These are phyloP conservation scores for Triticum timopheevii DNA, from an alignment of 176 grass and related monocot species.

Conservation along the genomic window DNA sequence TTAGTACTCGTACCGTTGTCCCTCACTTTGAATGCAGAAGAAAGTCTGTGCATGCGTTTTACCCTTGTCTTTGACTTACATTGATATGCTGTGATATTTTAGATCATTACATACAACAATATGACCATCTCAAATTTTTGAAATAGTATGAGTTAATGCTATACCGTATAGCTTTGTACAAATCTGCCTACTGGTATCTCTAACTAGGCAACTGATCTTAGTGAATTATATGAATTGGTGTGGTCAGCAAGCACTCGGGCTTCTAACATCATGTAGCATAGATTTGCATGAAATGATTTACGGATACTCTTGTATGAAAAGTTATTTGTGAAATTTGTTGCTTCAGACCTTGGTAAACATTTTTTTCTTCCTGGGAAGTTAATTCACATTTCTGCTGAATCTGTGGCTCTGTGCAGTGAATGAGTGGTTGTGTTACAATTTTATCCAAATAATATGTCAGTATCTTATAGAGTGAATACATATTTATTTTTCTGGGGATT, in stretches of 20 bases:
- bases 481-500: not conserved
- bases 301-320: not conserved
- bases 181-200: slow-evolving; percentile 10
- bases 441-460: not conserved
- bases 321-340: not conserved
- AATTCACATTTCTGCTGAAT: not conserved
- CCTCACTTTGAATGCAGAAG: not conserved
- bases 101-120: slow-evolving; percentile 1
- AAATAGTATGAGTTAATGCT: not conserved
- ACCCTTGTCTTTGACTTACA: not conserved
- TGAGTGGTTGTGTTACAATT: not conserved
- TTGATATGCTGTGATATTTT: not conserved
- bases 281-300: not conserved
- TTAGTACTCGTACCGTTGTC: slow-evolving; percentile 33
- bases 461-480: not conserved
- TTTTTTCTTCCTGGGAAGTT: not conserved
- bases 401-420: slow-evolving; percentile 10
- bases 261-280: slow-evolving; percentile 2
- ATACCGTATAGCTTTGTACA: not conserved
- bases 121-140: not conserved
- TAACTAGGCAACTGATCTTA: not conserved
- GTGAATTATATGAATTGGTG: slow-evolving; percentile 5
- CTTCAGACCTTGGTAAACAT: not conserved
- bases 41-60: not conserved
- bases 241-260: slow-evolving; percentile 2